Percentiles rank a stretch among this genome's conserved stretches.
phyloP scores from a whole-genome alignment of 2,329 filamentous ascomycete species.

The Arthrobotrys sphaeroides region DNA sequence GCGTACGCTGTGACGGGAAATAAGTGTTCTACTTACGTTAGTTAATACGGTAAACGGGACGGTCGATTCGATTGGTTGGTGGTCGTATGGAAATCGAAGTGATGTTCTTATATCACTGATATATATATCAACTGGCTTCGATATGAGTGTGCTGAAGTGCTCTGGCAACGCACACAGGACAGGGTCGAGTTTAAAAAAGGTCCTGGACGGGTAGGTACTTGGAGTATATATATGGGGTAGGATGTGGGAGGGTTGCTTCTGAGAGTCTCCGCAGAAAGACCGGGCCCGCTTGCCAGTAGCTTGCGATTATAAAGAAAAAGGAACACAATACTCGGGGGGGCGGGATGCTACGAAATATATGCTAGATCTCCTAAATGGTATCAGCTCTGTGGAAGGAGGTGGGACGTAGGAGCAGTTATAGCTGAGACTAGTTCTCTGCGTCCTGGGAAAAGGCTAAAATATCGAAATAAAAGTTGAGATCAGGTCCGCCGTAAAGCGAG shows the following conservation, averaged over 20 bases:
- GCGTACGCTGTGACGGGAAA: background rate
- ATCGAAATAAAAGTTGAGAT: slow-evolving; percentile 51
- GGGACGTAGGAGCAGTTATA: slow-evolving; percentile 50
- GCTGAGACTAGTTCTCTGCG: slow-evolving; percentile 23
- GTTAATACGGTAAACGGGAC: background rate
- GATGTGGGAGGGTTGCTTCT: slow-evolving; percentile 6
- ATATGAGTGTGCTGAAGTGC: background rate
- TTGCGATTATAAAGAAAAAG: slow-evolving; percentile 20
- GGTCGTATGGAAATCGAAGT: background rate
- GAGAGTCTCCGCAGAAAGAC: slow-evolving; percentile 11
- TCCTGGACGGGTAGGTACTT: slow-evolving; percentile 7
- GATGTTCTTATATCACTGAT: slow-evolving; percentile 4
- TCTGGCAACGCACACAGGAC: background rate
- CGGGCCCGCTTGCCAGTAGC: slow-evolving; percentile 32
- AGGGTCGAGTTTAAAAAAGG: slow-evolving; percentile 23
- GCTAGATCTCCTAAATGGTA: slow-evolving; percentile 41
- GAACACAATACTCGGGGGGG: slow-evolving; percentile 27
- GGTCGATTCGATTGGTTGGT: too few species aligned
- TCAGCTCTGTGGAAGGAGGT: slow-evolving; percentile 37
- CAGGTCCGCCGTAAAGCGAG: slow-evolving; percentile 41
- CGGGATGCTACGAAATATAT: slow-evolving; percentile 50
- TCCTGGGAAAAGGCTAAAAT: slow-evolving; percentile 53
- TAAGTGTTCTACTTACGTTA: background rate
- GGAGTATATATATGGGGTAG: slow-evolving; percentile 13
- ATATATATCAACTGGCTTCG: background rate